Conservation (phyloP, 805 yeast genomes). For the Scheffersomyces spartinae region DNA sequence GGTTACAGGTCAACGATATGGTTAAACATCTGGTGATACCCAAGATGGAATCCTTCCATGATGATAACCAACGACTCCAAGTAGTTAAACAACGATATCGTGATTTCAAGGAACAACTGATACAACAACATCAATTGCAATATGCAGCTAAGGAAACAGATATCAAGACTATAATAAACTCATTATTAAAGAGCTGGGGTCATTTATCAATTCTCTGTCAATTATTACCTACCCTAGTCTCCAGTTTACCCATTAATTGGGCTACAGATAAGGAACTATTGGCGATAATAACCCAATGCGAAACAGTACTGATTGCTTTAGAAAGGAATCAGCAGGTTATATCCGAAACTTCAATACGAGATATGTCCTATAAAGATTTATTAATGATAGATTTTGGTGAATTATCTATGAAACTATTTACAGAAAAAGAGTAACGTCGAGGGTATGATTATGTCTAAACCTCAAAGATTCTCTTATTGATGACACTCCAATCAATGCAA, state of each 20-base stretch:
- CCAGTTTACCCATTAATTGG: conserved; percentile 26
- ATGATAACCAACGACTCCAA: conserved; percentile 6
- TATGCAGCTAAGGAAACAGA: conserved; percentile 2
- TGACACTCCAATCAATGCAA: conserved; percentile 74
- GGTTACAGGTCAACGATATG: not conserved
- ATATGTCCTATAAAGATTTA: conserved; percentile 10
- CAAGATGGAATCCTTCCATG: not conserved
- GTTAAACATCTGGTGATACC: not conserved
- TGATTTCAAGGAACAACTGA: not conserved
- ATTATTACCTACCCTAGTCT: conserved; percentile 20
- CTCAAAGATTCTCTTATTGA: conserved; percentile 40
- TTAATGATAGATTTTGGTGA: conserved; percentile 13
- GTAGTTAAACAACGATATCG: not conserved
- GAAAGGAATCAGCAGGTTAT: conserved; percentile 9
- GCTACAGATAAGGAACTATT: conserved; percentile 16
- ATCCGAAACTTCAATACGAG: conserved; percentile 6
- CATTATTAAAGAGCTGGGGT: conserved; percentile 10
- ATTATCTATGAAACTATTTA: conserved; percentile 2
- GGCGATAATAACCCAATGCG: conserved; percentile 17
- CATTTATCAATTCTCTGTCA: conserved; percentile 12
- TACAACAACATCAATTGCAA: conserved; percentile 3
- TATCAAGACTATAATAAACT: conserved; percentile 3
- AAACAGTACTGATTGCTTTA: conserved; percentile 10
- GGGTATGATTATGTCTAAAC: conserved; percentile 9
- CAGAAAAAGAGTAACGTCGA: conserved; percentile 1